phyloP scores from a whole-genome alignment of 495 filamentous ascomycete genomes.

The Aspergillus cavernicola region DNA sequence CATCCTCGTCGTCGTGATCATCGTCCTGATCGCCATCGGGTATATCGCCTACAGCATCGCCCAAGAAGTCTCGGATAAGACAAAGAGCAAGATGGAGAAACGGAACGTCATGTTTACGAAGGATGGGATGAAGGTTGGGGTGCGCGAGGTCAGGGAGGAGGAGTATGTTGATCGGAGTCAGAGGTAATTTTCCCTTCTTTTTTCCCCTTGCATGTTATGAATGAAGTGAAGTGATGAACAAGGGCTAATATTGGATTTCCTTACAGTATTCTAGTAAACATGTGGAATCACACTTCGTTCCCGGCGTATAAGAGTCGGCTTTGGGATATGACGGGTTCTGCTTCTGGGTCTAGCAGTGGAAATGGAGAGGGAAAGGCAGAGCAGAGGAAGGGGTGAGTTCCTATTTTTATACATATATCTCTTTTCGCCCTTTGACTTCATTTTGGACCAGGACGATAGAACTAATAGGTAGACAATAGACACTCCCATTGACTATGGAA shows the following conservation, averaged over 20 bases:
- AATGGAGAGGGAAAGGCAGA: constrained; percentile 22
- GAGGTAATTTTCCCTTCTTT: constrained; percentile 50
- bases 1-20: constrained; percentile 64
- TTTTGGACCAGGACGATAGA: not conserved
- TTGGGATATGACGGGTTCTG: constrained; percentile 45
- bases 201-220: too few species aligned
- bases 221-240: too few species aligned
- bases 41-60: constrained; percentile 72
- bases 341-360: constrained; percentile 16
- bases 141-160: constrained; percentile 73
- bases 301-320: constrained; percentile 57
- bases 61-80: constrained; percentile 63
- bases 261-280: constrained; percentile 62
- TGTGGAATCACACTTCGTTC: constrained; percentile 66
- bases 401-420: too few species aligned
- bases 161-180: constrained; percentile 79
- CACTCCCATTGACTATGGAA: constrained; percentile 7
- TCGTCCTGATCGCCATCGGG: constrained; percentile 58
- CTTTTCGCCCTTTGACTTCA: constrained; percentile 8
- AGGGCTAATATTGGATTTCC: not conserved
- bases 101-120: constrained; percentile 78
- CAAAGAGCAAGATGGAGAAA: constrained; percentile 72
- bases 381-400: constrained; percentile 11
- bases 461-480: not conserved
- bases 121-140: constrained; percentile 78